phyloP scores from a whole-genome alignment of 1,139 yeast species.

The Pneumocystis canis region DNA sequence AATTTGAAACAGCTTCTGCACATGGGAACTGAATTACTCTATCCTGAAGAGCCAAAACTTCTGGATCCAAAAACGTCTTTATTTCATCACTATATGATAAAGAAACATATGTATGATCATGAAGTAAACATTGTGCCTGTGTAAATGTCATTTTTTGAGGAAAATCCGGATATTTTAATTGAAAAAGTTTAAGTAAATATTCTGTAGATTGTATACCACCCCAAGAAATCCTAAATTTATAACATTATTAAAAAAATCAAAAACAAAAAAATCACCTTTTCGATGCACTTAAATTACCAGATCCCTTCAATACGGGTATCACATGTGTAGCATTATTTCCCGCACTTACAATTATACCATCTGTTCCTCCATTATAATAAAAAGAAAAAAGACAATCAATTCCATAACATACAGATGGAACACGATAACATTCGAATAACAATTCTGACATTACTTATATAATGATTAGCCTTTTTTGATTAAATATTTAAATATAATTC shows the following conservation, averaged over 20 bases:
- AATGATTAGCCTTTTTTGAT: too few species aligned
- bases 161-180: constrained; percentile 80
- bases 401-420: constrained; percentile 65
- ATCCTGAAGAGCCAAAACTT: constrained; percentile 50
- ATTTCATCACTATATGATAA: constrained; percentile 47
- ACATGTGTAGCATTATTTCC: constrained; percentile 75
- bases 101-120: constrained; percentile 69
- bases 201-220: constrained; percentile 69
- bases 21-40: constrained; percentile 74
- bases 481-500: not conserved
- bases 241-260: not conserved
- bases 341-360: constrained; percentile 64
- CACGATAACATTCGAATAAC: constrained; percentile 64
- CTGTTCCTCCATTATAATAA: constrained; percentile 32
- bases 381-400: constrained; percentile 69
- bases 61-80: constrained; percentile 41
- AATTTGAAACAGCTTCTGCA: constrained; percentile 45
- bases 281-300: constrained; percentile 49
- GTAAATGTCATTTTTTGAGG: constrained; percentile 54
- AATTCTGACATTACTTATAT: constrained; percentile 48
- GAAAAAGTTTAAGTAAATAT: constrained; percentile 47
- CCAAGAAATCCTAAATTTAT: constrained; percentile 47
- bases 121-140: constrained; percentile 54
- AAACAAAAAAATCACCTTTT: constrained; percentile 32
- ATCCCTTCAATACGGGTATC: constrained; percentile 52